These are phyloP conservation scores for Penicillium simplicissimum DNA, from an alignment of 495 filamentous ascomycete species.

Conservation along the genomic window DNA sequence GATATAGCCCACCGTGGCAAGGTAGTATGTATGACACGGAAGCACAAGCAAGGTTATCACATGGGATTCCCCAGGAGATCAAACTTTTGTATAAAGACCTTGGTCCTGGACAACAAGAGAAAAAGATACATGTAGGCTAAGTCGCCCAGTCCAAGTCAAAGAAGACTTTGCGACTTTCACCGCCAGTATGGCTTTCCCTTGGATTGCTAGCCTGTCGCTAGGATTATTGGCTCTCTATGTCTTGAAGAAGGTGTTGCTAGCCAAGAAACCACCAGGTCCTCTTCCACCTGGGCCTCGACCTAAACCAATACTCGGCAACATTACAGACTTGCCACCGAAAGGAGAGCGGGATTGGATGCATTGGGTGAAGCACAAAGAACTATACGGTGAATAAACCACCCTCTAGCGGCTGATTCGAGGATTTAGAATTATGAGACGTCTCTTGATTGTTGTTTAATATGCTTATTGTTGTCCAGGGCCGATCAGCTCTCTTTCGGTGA, in stretches of 20 bases:
- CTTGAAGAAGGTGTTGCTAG: neutral
- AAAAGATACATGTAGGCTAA: neutral
- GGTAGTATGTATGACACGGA: neutral
- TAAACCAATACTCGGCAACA: conserved; percentile 18
- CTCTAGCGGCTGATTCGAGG: too few relatives aligned
- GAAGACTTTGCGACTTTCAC: neutral
- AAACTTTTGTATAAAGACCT: neutral
- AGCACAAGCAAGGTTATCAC: neutral
- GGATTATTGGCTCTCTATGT: conserved; percentile 1
- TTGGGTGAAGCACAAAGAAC: conserved; percentile 20
- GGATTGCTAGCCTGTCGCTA: neutral
- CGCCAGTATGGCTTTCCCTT: neutral
- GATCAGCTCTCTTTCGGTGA: conserved; percentile 50
- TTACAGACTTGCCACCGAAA: conserved; percentile 14
- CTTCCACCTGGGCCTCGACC: conserved; percentile 19
- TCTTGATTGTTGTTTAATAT: neutral
- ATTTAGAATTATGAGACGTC: neutral
- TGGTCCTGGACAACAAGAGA: neutral
- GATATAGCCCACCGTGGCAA: neutral
- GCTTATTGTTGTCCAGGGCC: conserved; percentile 25
- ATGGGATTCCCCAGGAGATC: neutral
- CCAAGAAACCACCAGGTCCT: neutral
- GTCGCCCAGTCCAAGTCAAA: neutral
- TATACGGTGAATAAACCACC: conserved; percentile 10
- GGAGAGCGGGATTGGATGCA: conserved; percentile 19